Percentiles rank a stretch among this genome's conserved stretches.
Conservation (phyloP, 768 basidiomycete genomes). For the Dictyophora rubrovolvata region DNA sequence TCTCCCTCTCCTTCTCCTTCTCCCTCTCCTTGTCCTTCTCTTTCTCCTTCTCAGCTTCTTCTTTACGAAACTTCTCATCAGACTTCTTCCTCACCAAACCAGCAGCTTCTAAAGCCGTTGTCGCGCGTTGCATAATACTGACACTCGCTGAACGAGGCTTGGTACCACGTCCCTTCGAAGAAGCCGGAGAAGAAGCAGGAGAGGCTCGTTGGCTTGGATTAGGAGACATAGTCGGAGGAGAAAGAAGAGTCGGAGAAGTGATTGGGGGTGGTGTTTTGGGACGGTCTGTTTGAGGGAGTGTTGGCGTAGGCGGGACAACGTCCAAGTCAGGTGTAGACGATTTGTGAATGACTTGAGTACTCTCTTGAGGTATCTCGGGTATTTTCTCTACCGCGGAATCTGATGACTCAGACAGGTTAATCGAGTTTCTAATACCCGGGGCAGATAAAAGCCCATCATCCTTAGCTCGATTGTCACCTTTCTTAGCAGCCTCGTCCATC, state of each 20-base stretch:
- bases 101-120: slow-evolving; percentile 80
- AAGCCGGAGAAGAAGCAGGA: slow-evolving; percentile 10
- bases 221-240: slow-evolving; percentile 32
- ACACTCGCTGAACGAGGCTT: slow-evolving; percentile 82
- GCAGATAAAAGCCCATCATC: slow-evolving; percentile 10
- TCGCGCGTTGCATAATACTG: slow-evolving; percentile 92
- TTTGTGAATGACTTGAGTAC: slow-evolving; percentile 1
- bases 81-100: slow-evolving; percentile 79
- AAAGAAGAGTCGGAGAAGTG: slow-evolving; percentile 24
- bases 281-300: slow-evolving; percentile 28
- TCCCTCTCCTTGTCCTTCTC: slow-evolving; percentile 31
- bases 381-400: slow-evolving; percentile 8
- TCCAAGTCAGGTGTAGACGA: slow-evolving; percentile 49
- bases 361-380: slow-evolving; percentile 5
- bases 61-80: slow-evolving; percentile 49
- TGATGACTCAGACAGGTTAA: neutral
- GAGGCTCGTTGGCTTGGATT: slow-evolving; percentile 46
- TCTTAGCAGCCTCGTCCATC: slow-evolving; percentile 20
- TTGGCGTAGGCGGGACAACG: slow-evolving; percentile 72
- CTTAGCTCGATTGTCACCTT: slow-evolving; percentile 14
- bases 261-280: slow-evolving; percentile 45
- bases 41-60: slow-evolving; percentile 24
- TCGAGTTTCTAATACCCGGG: slow-evolving; percentile 4
- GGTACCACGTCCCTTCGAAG: slow-evolving; percentile 39
- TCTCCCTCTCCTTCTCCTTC: slow-evolving; percentile 24